Evolutionary conservation across 345 rosid genomes (phyloP).

Genomic region (Syzygium jambos): DNA sequence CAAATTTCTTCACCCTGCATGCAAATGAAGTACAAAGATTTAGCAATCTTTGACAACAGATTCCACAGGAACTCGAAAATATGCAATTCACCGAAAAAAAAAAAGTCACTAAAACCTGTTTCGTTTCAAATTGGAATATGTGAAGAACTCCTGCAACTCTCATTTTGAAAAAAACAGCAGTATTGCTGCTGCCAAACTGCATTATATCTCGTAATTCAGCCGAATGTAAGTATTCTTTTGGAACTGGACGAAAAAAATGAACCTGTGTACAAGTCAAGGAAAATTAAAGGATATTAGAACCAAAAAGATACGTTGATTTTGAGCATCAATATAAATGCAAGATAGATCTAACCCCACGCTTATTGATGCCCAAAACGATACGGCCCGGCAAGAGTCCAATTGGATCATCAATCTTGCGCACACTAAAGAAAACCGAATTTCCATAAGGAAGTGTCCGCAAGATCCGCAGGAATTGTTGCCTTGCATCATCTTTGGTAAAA

Average conservation of each 20-base stretch:
- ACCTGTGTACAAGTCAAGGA: conserved; percentile 28
- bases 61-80: neutral
- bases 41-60: neutral
- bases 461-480: conserved; percentile 86
- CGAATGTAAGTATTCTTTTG: conserved; percentile 92
- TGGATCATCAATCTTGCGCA: conserved; percentile 97
- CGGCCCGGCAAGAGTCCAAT: conserved; percentile 94
- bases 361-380: conserved; percentile 88
- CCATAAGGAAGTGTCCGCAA: conserved; percentile 84
- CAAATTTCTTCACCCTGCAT: conserved; percentile 95
- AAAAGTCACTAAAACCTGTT: conserved; percentile 50
- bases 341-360: conserved; percentile 75
- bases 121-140: conserved; percentile 94
- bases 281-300: neutral
- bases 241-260: conserved; percentile 97
- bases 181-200: conserved; percentile 98
- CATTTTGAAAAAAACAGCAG: conserved; percentile 98
- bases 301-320: neutral
- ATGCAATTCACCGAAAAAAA: neutral
- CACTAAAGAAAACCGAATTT: conserved; percentile 85
- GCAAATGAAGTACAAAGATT: neutral
- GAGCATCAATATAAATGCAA: neutral
- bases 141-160: conserved; percentile 99
- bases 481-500: conserved; percentile 89
- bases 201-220: conserved; percentile 95